phyloP scores from a whole-genome alignment of 306 rosid species.

The Corylus avellana region DNA sequence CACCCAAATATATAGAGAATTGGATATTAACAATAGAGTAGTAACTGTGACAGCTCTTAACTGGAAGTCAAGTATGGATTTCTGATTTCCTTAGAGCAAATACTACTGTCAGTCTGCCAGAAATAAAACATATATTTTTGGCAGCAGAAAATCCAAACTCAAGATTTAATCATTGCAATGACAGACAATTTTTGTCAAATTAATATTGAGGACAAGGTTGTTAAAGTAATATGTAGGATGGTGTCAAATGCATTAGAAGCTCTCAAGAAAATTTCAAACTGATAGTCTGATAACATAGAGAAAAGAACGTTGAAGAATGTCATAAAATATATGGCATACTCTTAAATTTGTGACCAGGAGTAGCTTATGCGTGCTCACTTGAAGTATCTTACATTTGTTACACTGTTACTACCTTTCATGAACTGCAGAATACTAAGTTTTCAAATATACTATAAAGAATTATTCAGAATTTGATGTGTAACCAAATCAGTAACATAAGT shows the following conservation, averaged over 20 bases:
- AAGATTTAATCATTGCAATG: neutral
- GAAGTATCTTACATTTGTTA: neutral
- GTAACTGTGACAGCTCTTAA: neutral
- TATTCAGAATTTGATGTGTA: neutral
- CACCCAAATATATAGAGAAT: neutral
- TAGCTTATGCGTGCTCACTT: neutral
- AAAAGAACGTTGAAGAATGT: neutral
- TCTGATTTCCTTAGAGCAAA: neutral
- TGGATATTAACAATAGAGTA: neutral
- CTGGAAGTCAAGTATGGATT: neutral
- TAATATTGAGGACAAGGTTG: neutral
- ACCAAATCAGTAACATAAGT: neutral
- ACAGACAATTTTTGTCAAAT: neutral
- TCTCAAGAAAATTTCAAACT: neutral
- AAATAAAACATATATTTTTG: neutral
- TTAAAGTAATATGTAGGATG: neutral
- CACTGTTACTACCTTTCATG: neutral
- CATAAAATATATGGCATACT: neutral
- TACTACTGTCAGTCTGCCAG: neutral
- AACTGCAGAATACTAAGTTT: neutral
- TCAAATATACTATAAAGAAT: neutral
- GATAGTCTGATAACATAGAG: neutral
- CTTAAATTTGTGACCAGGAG: neutral
- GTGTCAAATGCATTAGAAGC: neutral
- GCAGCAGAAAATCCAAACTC: neutral